Conservation (phyloP, 768 basidiomycete genomes). For the Coprinopsis strossmayeri region DNA sequence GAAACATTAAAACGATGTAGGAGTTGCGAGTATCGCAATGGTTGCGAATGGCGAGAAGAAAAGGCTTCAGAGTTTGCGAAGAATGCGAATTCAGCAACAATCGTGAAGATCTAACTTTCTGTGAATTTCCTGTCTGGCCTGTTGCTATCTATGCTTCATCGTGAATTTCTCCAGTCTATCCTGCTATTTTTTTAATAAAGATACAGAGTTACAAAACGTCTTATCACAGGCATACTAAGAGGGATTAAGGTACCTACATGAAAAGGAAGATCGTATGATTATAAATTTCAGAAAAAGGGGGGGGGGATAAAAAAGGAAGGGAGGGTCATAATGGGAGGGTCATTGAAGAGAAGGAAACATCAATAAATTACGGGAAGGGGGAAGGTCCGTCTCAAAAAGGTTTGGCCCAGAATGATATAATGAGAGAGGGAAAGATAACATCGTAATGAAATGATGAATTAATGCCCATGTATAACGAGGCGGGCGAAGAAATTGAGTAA, state of each 20-base stretch:
- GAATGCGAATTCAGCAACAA: neutral
- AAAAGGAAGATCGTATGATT: too few species aligned
- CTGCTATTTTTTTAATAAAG: too few species aligned
- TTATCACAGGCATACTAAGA: too few species aligned
- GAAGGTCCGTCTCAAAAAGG: too few species aligned
- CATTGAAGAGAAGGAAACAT: neutral
- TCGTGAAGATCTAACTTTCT: too few species aligned
- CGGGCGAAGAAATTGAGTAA: neutral
- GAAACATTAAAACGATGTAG: neutral
- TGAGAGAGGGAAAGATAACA: neutral
- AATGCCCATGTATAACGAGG: neutral
- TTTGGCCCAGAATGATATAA: neutral
- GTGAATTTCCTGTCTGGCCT: too few species aligned
- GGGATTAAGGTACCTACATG: too few species aligned
- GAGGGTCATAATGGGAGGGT: neutral
- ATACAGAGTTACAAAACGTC: too few species aligned
- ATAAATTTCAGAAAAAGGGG: neutral
- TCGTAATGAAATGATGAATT: neutral
- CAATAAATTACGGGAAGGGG: too few species aligned
- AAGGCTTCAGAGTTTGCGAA: slow-evolving; percentile 39
- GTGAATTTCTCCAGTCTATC: too few species aligned
- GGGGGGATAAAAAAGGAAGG: neutral
- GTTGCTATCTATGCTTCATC: neutral
- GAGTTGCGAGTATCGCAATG: slow-evolving; percentile 39
- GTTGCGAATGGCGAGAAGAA: slow-evolving; percentile 76